Evolutionary conservation across 2,329 filamentous ascomycete genomes (phyloP), one percentile per base, ranked within the genome.

Genomic region (Byssoonygena ceratinophila): DNA sequence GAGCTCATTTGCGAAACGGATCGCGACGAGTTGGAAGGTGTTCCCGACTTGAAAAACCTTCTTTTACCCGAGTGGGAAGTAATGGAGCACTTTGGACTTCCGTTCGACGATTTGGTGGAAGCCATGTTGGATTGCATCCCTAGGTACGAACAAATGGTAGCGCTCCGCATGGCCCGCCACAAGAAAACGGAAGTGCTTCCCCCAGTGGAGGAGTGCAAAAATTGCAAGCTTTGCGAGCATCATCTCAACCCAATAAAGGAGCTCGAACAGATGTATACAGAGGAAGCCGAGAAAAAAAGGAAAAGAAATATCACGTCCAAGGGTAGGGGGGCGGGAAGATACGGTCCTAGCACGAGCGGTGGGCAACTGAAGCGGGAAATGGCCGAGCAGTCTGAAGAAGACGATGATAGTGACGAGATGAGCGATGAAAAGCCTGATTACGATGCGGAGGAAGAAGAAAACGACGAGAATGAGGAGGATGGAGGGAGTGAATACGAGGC

Each of bases 401-500:
- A 18, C 3, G n/a, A 40, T 5, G 16, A 40, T 40, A 5, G 5
- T 16, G 43, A 31, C 5, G 43, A 29, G 6, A 45, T 29, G n/a
- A 31, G 27, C 16, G 45, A 36, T 22, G 45, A 11, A 34, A 29
- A 23, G 31, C 5, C 22, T 3, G 45, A 47, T 9, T 29, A 47
- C 3, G 45, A 47, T 47, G 45, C 16, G 22, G 34, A 49, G 3
- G 32, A 40, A 14, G 34, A 40, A 4, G 46, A 49, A 2, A n/a
- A n/a, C n/a, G n/a, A n/a, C n/a, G 32, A 40, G 9, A 32, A 20
- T 8, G 46, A 18, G 2, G 46, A 40, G 9, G 46, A 49, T 8
- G 34, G 29, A 23, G 22, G 22, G 14, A 29, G 32, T 37, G 46
- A 49, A 40, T 49, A 49, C 36, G 46, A 49, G 25, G 46, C 40